Evolutionary conservation across 148 eudicot species (phyloP).

Genomic region (Beta vulgaris): DNA sequence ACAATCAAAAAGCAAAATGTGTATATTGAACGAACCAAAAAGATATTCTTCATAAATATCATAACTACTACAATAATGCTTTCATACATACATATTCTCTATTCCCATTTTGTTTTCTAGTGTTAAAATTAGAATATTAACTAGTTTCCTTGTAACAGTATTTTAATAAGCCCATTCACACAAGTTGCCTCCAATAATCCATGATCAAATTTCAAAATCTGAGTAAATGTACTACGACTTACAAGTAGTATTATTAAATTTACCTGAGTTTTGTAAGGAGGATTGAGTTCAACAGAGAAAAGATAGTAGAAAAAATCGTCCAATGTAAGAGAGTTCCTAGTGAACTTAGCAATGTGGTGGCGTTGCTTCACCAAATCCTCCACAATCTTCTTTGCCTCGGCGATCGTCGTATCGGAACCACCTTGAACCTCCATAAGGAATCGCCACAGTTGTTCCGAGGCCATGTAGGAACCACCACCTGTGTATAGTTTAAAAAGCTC

Average conservation of each 20-base stretch:
- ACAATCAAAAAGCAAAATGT: too few relatives aligned
- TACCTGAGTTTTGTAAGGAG: slow-evolving; percentile 59
- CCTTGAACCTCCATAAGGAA: slow-evolving; percentile 57
- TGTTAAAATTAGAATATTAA: too few relatives aligned
- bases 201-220: neutral
- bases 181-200: neutral
- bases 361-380: slow-evolving; percentile 51
- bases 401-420: slow-evolving; percentile 24
- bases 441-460: slow-evolving; percentile 51
- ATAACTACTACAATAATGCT: too few relatives aligned
- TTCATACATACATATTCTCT: too few relatives aligned
- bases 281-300: slow-evolving; percentile 62
- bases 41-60: too few relatives aligned
- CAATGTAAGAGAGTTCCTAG: slow-evolving; percentile 45
- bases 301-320: slow-evolving; percentile 73
- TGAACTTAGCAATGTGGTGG: slow-evolving; percentile 54
- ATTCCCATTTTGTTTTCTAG: too few relatives aligned
- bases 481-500: slow-evolving; percentile 46
- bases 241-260: neutral
- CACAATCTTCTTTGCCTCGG: slow-evolving; percentile 36
- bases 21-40: too few relatives aligned
- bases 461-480: slow-evolving; percentile 50
- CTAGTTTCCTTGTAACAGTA: neutral
- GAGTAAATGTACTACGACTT: neutral
- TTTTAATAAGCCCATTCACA: neutral